Percentiles rank a stretch among this genome's conserved stretches.
These are phyloP conservation scores for Puccinia polysora DNA, from an alignment of 1,284 basidiomycete genomes.

Conservation along the genomic window DNA sequence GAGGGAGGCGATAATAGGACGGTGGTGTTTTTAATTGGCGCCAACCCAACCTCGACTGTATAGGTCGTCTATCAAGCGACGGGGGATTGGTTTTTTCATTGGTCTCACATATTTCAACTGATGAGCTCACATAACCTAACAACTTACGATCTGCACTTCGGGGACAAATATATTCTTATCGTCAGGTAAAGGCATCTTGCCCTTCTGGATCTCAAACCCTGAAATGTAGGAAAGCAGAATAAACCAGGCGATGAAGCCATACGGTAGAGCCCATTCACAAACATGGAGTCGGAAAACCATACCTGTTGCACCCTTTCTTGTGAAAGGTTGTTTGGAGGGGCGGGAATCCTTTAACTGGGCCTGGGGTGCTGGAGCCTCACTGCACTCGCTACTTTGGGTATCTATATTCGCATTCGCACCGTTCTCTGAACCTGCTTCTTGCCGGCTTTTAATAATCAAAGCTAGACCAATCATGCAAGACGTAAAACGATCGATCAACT, in stretches of 20 bases:
- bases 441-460: too few relatives aligned
- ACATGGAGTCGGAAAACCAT: not conserved
- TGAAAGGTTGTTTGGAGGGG: constrained; percentile 32
- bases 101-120: not conserved
- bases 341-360: constrained; percentile 10
- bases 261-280: not conserved
- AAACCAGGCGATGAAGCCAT: not conserved
- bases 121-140: too few relatives aligned
- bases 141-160: constrained; percentile 13
- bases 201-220: constrained; percentile 12
- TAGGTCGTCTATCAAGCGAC: constrained; percentile 4
- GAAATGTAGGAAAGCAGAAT: not conserved
- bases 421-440: not conserved
- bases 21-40: not conserved
- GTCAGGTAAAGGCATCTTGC: constrained; percentile 7
- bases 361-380: constrained; percentile 4
- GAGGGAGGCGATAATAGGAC: too few relatives aligned
- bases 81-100: not conserved
- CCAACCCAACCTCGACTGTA: not conserved
- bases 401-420: not conserved
- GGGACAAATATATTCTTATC: constrained; percentile 7
- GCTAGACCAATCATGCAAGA: not conserved
- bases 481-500: too few relatives aligned
- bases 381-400: constrained; percentile 4
- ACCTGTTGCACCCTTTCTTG: constrained; percentile 24